Base-by-base conservation (phyloP, 805 yeast species). In the Saturnispora hagleri region DNA sequence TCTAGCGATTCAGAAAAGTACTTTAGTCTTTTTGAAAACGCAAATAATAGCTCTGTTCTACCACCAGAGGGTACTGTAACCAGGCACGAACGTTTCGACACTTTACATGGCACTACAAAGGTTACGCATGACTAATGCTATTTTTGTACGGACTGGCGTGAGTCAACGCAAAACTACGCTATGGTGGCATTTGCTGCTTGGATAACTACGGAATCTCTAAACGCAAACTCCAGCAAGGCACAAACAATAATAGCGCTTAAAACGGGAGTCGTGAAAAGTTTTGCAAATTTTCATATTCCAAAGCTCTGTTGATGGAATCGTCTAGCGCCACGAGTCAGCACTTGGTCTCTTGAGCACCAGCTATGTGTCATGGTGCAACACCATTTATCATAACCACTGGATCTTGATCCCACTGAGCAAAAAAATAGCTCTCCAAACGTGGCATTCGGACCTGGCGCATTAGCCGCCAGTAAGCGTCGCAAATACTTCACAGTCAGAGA, bases 381-480 rank as follows among this genome's bases (percentile, higher is more conserved):
- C 22, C 17, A 12, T 15, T 6, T 28, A 3, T 12, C n/a, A 22
- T 42, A 13, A 15, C 31, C 5, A 12, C 31, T 22, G 26, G 15
- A 10, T 31, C 12, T 31, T 4, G 15, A 31, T 31, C 34, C 3
- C 12, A 10, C 34, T 31, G 34, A 31, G 34, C 34, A 13, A 31
- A 31, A 31, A 13, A 31, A 31, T 10, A 9, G 34, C 13, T 10
- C 15, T 31, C 2, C 12, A 12, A 31, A 34, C 24, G 34, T n/a
- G 46, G 46, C 35, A 46, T 26, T 46, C n/a, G 8, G n/a, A 9
- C 43, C 24, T 48, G 33, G 46, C 51, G 51, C 46, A 33, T 5
- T 33, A 42, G 42, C 51, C 46, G 51, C 51, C 43, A 20, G 8
- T 28, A 12, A 24, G 22, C 31, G 44, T 41, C 44, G 44, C 33